A percentile compares a stretch with the other conserved stretches of the same genome.
Conservation (phyloP, 2,329 filamentous ascomycete genomes). For the Penicillium sp. region DNA sequence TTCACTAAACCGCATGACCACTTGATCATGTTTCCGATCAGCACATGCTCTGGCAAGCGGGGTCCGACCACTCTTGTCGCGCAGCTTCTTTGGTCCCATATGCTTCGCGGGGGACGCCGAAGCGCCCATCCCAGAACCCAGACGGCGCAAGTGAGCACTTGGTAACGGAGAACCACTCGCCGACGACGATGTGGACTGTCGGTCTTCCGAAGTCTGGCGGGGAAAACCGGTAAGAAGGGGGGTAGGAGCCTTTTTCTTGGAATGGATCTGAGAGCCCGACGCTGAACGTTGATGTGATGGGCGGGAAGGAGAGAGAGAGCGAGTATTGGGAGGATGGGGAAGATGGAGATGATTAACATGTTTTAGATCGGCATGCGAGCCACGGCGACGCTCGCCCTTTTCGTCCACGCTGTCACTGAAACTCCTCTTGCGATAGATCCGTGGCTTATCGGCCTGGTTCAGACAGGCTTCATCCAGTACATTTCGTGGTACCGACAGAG, state of each 20-base stretch:
- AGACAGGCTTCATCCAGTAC: slow-evolving; percentile 9
- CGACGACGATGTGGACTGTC: slow-evolving; percentile 47
- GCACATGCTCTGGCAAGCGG: slow-evolving; percentile 87
- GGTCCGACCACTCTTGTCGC: slow-evolving; percentile 91
- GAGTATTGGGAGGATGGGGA: slow-evolving; percentile 32
- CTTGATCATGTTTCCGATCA: slow-evolving; percentile 76
- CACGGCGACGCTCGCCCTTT: slow-evolving; percentile 30
- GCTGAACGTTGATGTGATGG: slow-evolving; percentile 38
- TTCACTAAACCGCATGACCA: slow-evolving; percentile 72
- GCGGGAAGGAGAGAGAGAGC: slow-evolving; percentile 39
- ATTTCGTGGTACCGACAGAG: slow-evolving; percentile 24
- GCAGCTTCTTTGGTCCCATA: slow-evolving; percentile 72
- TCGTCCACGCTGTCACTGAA: slow-evolving; percentile 38
- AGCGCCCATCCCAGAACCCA: slow-evolving; percentile 41
- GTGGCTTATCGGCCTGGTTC: slow-evolving; percentile 18
- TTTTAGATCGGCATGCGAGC: slow-evolving; percentile 28
- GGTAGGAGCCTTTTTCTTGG: slow-evolving; percentile 43
- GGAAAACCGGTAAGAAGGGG: slow-evolving; percentile 42
- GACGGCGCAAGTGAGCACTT: slow-evolving; percentile 42
- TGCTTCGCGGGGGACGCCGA: slow-evolving; percentile 69
- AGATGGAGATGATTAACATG: slow-evolving; percentile 28
- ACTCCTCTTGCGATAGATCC: slow-evolving; percentile 37
- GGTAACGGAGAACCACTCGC: slow-evolving; percentile 46
- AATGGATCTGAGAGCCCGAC: slow-evolving; percentile 34
- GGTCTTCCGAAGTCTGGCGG: slow-evolving; percentile 49